Conservation (phyloP, 2,329 filamentous ascomycete species). For the Myriosclerotinia duriaeana region DNA sequence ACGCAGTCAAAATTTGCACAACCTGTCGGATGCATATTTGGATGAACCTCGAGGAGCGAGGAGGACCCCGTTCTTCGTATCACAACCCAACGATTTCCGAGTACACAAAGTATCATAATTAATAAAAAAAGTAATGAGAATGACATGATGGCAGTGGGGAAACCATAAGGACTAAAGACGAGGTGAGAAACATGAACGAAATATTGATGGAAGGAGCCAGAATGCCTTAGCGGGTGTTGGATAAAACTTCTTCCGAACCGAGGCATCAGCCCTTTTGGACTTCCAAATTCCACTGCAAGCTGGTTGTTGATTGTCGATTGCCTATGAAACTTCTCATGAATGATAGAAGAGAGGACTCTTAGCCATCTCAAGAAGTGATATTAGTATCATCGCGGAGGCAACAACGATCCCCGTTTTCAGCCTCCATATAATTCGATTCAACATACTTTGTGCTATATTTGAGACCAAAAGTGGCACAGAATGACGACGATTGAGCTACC, state of each 20-base stretch:
- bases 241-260: background rate
- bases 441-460: background rate
- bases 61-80: background rate
- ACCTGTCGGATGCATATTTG: background rate
- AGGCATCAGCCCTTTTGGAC: background rate
- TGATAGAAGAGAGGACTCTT: background rate
- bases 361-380: background rate
- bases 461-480: background rate
- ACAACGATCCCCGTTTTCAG: background rate
- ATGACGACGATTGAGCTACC: background rate
- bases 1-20: conserved; percentile 5
- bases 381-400: background rate
- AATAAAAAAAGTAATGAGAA: background rate
- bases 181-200: background rate
- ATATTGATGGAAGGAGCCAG: conserved; percentile 1
- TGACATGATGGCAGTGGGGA: background rate
- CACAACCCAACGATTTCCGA: background rate
- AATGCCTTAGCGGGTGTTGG: background rate
- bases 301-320: background rate
- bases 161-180: background rate
- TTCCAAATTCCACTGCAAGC: background rate
- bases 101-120: background rate
- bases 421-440: background rate
- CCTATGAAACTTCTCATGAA: too few species aligned
- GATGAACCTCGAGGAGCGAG: background rate